A percentile compares a stretch with the other conserved stretches of the same genome.
These are phyloP conservation scores for Globisporangium sylvaticum DNA, from an alignment of 352 stramenopile genomes.

Conservation along the genomic window DNA sequence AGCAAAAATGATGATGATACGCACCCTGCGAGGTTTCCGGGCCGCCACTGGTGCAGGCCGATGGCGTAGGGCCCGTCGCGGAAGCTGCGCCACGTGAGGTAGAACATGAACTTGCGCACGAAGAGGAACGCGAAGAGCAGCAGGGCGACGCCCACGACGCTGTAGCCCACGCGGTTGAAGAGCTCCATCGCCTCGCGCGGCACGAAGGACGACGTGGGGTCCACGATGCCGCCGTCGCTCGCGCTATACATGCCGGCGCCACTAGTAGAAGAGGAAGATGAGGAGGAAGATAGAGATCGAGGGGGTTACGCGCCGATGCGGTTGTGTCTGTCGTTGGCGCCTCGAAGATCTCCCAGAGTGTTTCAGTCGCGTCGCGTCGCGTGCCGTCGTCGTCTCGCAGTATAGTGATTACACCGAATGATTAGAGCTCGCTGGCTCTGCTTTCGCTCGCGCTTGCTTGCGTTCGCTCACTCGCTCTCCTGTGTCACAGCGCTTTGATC, in stretches of 20 bases:
- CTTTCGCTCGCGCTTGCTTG: neutral
- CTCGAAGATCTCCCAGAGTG: neutral
- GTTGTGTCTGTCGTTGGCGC: neutral
- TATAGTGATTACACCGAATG: neutral
- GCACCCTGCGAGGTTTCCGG: conserved; percentile 66
- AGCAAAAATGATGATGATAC: neutral
- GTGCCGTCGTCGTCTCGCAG: neutral
- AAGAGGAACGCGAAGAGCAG: conserved; percentile 51
- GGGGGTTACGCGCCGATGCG: neutral
- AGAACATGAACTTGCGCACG: conserved; percentile 73
- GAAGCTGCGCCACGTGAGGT: conserved; percentile 80
- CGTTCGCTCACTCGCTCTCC: neutral
- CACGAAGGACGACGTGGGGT: conserved; percentile 48
- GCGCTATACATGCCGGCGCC: neutral
- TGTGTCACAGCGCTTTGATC: neutral
- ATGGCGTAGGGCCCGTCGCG: conserved; percentile 68
- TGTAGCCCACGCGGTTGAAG: conserved; percentile 58
- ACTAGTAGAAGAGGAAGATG: neutral
- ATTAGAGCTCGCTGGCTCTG: neutral
- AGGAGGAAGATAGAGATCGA: neutral
- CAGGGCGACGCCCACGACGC: conserved; percentile 39
- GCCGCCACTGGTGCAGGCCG: conserved; percentile 72
- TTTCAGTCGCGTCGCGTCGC: neutral
- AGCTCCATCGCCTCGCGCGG: conserved; percentile 44
- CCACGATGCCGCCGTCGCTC: conserved; percentile 23